phyloP scores from a whole-genome alignment of 306 rosid genomes.

The Mimosa bimucronata region DNA sequence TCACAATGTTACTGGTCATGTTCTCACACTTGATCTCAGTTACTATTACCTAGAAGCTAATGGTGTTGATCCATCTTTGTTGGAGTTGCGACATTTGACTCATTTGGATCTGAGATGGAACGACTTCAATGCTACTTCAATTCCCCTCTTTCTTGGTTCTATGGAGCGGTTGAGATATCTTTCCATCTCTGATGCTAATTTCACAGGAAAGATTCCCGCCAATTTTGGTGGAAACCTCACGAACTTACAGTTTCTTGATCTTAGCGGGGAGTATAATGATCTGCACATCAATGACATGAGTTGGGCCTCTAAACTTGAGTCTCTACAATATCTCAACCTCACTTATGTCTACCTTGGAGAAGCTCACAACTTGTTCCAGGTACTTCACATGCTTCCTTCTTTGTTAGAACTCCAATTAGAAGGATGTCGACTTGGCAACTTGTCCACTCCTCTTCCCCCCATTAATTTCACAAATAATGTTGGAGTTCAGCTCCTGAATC shows the following conservation, averaged over 20 bases:
- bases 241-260: slow-evolving; percentile 10
- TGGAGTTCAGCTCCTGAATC: too few species aligned
- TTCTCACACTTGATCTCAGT: neutral
- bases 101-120: neutral
- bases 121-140: neutral
- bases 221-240: slow-evolving; percentile 7
- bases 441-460: too few species aligned
- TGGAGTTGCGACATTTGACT: neutral
- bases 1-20: neutral
- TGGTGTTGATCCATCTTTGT: neutral
- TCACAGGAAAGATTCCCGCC: neutral
- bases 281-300: neutral
- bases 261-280: neutral
- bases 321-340: neutral
- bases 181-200: neutral
- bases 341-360: too few species aligned
- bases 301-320: neutral
- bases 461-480: too few species aligned
- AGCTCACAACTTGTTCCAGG: too few species aligned
- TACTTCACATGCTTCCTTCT: too few species aligned
- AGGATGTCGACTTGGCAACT: too few species aligned
- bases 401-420: too few species aligned
- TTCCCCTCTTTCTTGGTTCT: neutral
- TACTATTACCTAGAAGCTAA: neutral
- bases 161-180: neutral